These are phyloP conservation scores for Ascochyta pisi DNA, from an alignment of 2,329 filamentous ascomycete species.

Conservation along the genomic window DNA sequence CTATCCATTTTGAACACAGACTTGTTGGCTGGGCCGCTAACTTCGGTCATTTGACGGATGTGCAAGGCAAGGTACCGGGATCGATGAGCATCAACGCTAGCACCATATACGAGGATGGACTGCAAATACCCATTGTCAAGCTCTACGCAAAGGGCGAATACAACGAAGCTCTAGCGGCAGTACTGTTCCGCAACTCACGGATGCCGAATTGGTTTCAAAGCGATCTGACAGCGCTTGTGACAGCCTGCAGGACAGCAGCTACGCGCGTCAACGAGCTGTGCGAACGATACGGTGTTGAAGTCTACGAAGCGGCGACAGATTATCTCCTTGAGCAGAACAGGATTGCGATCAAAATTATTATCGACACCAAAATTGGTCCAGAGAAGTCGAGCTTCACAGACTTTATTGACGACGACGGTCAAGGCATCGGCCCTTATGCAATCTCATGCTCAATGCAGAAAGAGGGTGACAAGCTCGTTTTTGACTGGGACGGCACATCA, in stretches of 20 bases:
- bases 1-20: constrained; percentile 54
- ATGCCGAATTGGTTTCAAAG: constrained; percentile 58
- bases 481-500: constrained; percentile 59
- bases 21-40: constrained; percentile 60
- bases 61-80: constrained; percentile 57
- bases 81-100: constrained; percentile 59
- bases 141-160: constrained; percentile 54
- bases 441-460: constrained; percentile 58
- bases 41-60: constrained; percentile 58
- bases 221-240: constrained; percentile 57
- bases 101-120: constrained; percentile 58
- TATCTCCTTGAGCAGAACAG: constrained; percentile 55
- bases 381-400: constrained; percentile 55
- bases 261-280: constrained; percentile 55
- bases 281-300: constrained; percentile 53
- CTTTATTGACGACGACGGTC: constrained; percentile 59
- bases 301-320: constrained; percentile 56
- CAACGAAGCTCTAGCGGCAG: constrained; percentile 54
- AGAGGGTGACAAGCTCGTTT: constrained; percentile 52
- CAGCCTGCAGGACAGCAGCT: constrained; percentile 55
- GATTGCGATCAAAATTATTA: constrained; percentile 54
- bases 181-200: constrained; percentile 58
- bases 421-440: constrained; percentile 55
- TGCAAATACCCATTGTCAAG: constrained; percentile 59
- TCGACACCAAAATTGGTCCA: constrained; percentile 55